A percentile compares a stretch with the other conserved stretches of the same genome.
Conservation (phyloP, 305 asterid genomes). For the Solanum hybrid region DNA sequence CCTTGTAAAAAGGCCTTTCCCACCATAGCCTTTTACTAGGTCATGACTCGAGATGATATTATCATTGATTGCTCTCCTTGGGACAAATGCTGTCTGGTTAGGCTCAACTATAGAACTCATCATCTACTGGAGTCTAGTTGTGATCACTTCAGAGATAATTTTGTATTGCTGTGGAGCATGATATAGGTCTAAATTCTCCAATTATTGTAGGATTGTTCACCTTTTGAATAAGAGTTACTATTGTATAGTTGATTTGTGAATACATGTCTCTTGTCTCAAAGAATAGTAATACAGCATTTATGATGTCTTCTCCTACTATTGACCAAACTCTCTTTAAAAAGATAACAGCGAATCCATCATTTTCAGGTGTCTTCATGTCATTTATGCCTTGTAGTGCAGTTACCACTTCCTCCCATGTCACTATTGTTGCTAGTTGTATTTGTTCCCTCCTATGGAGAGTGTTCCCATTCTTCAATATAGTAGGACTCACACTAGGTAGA, state of each 20-base stretch:
- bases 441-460: neutral
- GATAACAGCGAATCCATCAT: neutral
- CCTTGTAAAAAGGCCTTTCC: neutral
- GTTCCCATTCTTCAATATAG: neutral
- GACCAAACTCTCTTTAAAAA: neutral
- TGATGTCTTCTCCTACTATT: neutral
- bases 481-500: neutral
- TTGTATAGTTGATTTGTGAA: neutral
- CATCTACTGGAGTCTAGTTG: neutral
- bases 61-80: neutral
- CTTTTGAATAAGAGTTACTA: neutral
- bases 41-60: neutral
- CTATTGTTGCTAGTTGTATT: neutral
- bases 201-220: neutral
- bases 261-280: neutral
- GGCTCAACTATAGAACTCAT: neutral
- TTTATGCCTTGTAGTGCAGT: neutral
- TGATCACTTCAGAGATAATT: neutral
- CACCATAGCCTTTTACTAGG: neutral
- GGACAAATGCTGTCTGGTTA: neutral
- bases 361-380: neutral
- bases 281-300: neutral
- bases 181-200: neutral
- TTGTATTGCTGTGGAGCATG: neutral
- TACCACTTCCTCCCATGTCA: neutral